Percentiles rank a stretch among this genome's conserved stretches.
phyloP scores from a whole-genome alignment of 1,284 basidiomycete genomes.

The Rhodotorula sp. region DNA sequence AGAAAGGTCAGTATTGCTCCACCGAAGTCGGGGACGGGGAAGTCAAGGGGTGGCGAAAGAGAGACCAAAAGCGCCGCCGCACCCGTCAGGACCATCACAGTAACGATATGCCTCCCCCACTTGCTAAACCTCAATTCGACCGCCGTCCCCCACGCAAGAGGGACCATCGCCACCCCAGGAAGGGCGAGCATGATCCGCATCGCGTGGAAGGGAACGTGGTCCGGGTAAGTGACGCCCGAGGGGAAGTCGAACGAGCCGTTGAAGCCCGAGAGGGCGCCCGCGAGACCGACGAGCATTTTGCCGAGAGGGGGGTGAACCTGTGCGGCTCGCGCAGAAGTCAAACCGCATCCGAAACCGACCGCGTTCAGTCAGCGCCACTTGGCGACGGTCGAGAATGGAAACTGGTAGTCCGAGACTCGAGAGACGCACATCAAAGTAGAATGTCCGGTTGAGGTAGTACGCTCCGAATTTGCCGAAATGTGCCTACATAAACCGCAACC shows the following conservation, averaged over 20 bases:
- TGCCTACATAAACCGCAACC: slow-evolving; percentile 53
- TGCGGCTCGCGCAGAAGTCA: slow-evolving; percentile 34
- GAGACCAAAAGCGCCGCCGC: slow-evolving; percentile 43
- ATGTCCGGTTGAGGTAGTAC: slow-evolving; percentile 93
- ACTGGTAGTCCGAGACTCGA: neutral
- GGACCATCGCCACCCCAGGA: slow-evolving; percentile 93
- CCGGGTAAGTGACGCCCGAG: slow-evolving; percentile 81
- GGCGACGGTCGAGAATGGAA: neutral
- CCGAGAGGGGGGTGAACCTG: slow-evolving; percentile 84
- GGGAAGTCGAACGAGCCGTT: slow-evolving; percentile 92
- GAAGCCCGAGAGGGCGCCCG: slow-evolving; percentile 86
- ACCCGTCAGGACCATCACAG: slow-evolving; percentile 91
- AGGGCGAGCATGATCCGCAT: slow-evolving; percentile 93
- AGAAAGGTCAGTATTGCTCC: neutral
- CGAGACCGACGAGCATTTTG: slow-evolving; percentile 96
- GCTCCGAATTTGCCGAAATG: slow-evolving; percentile 97
- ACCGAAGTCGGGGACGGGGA: neutral
- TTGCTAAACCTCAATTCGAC: slow-evolving; percentile 91
- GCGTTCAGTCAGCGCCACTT: neutral
- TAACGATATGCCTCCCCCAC: slow-evolving; percentile 85
- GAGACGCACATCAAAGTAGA: slow-evolving; percentile 78
- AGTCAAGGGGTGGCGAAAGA: no score
- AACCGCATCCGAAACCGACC: no score
- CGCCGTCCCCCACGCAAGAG: slow-evolving; percentile 92
- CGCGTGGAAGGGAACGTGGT: slow-evolving; percentile 80